Evolutionary conservation across 495 filamentous ascomycete genomes (phyloP), one percentile per base, ranked within the genome.

Genomic region (Sporormia fimetaria): DNA sequence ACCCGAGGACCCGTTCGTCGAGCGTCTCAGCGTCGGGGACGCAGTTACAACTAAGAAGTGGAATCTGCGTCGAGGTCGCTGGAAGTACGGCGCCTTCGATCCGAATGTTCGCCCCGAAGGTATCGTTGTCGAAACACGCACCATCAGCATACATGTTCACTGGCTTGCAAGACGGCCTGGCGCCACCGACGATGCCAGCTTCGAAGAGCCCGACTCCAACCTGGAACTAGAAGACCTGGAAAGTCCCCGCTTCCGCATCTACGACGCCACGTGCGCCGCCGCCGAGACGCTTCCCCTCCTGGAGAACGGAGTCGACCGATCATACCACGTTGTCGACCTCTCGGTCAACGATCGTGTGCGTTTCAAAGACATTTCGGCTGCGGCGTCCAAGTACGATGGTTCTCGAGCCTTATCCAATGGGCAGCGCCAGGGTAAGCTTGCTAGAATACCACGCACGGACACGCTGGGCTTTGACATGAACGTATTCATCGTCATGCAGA

Each of bases 381-480:
- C 70, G 2, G 62, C 59, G 23, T 37, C 51, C 9, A 77, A 72
- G 42, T 75, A 76, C 33, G 52, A 64, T 24, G 59, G 61, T 11
- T 49, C 51, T 3, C 52, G 35, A 23, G 33, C 14, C 15, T 41
- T 54, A 7, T 25, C 14, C 7, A 33, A 50, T 25, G 44, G 44
- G 7, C 12, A 32, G 1, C 25, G 48, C 6, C 37, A 42, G 26
- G 55, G 48, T 28, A 61, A 49, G 21, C 55, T 70, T 21, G 45
- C 52, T 21, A 57, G 59, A 16, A 66, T 75, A 21, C 63, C 70
- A 14, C 49, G 60, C n/a, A 60, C 58, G n/a, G 58, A 65, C 20
- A 68, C 63, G 4, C 62, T 68, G 42, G 74, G 74, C 1, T 74
- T 68, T 53, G 75, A 80, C 43, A 43, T 77, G 39, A 78, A 79